These are phyloP conservation scores for Lachancea sp. DNA, from an alignment of 805 yeast genomes.

Conservation along the genomic window DNA sequence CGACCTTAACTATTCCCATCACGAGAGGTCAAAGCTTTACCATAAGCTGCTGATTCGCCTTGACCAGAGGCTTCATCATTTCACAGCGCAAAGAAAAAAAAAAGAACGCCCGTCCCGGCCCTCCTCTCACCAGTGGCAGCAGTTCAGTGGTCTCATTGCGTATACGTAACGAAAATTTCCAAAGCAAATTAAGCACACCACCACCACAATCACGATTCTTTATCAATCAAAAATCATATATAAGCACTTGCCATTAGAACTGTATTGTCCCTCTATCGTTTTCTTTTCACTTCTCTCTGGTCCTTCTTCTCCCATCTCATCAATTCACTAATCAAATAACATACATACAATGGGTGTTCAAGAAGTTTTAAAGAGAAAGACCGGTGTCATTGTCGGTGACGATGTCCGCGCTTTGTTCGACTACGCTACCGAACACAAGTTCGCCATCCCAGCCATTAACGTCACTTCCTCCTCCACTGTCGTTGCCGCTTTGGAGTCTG, in stretches of 20 bases:
- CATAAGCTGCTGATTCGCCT: neutral
- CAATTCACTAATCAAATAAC: too few relatives aligned
- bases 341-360: slow-evolving; percentile 53
- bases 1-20: neutral
- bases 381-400: slow-evolving; percentile 99
- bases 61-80: neutral
- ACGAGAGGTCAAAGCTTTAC: neutral
- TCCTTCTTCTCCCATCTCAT: neutral
- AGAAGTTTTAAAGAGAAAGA: slow-evolving; percentile 78
- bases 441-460: slow-evolving; percentile 97
- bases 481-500: slow-evolving; percentile 95
- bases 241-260: too few relatives aligned
- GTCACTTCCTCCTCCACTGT: slow-evolving; percentile 97
- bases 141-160: neutral
- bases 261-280: neutral
- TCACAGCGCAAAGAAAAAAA: neutral
- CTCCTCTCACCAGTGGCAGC: neutral
- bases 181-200: neutral
- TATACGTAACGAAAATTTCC: too few relatives aligned
- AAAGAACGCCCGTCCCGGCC: too few relatives aligned
- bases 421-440: slow-evolving; percentile 88
- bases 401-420: slow-evolving; percentile 80
- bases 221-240: neutral
- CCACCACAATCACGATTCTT: neutral
- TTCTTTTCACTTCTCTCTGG: neutral